Evolutionary conservation across 2,329 filamentous ascomycete species (phyloP), one percentile per base, ranked within the genome.

Genomic region (Fusarium devonianum): DNA sequence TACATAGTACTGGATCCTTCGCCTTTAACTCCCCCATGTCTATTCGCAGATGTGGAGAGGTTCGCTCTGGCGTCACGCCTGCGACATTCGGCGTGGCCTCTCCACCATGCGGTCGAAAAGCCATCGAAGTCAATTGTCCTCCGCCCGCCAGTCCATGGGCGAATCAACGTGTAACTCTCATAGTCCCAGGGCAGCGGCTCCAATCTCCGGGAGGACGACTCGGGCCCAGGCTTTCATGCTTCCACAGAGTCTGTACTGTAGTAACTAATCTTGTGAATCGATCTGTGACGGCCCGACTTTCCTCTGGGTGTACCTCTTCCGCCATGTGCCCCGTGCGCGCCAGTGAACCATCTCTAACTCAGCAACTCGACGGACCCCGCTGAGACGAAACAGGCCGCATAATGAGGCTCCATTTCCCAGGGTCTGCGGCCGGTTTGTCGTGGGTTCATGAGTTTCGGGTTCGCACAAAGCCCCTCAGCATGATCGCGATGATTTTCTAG

Each of bases 221-320:
- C 26, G 16, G 10, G 28, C 13, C 37, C 28, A 26, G 22, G 25
- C 18, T 22, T 41, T 41, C 29, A 41, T 47, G 36, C 29, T 47
- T 21, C 17, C 23, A 13, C 36, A 22, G 29, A 21, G 10, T 21
- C 35, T 28, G 14, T 21, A 17, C 18, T 17, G n/a, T n/a, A n/a
- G n/a, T n/a, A n/a, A n/a, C n/a, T n/a, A n/a, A n/a, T n/a, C n/a
- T n/a, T 13, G 6, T 23, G 33, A 54, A 47, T 60, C 32, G 60
- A 58, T 53, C 57, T 58, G 50, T 58, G 44, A 62, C 63, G 56
- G 56, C 13, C 58, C 60, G 53, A 53, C 57, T 21, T 56, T 57
- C 60, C 52, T 37, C 9, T 50, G 23, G 29, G 36, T 45, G 23
- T 51, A 28, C 21, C 41, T 39, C 40, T 18, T 52, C 44, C 47